Evolutionary conservation across 257 asterid species (phyloP), one percentile per base, ranked within the genome.

Genomic region (Dorcoceras hygrometricum): DNA sequence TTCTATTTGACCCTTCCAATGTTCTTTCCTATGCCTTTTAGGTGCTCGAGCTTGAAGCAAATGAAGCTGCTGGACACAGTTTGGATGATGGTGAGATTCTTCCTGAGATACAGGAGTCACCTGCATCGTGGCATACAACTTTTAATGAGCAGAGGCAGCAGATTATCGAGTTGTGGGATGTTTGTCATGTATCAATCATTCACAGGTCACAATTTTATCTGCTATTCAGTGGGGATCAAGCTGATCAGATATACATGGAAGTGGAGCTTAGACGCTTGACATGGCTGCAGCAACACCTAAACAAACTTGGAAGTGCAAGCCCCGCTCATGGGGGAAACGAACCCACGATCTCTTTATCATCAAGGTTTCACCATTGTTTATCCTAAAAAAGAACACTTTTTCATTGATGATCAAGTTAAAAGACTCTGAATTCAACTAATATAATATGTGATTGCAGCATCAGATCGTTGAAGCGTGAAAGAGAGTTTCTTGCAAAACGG

Each of bases 21-120:
- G 43, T 27, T 20, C 20, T 39, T 23, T 62, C 27, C 34, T 31
- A 43, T 68, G 48, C 48, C 26, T 70, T n/a, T 66, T 62, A 91
- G 96, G 98, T 91, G 73, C 96, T 91, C 78, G 96, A 91, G 80
- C 82, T 91, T 28, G 98, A 91, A 81, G 95, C 96, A 68, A 91
- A 91, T 77, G 98, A 91, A 77, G 95, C 83, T 26, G 90, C 96
- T 46, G 98, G 96, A 75, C 80, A 87, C 75, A 71, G 80, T 75
- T 39, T 91, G 80, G 96, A 87, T 72, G 85, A 87, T 23, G 83
- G 62, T 57, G 87, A 80, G 58, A 71, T 69, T 74, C 74, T 67
- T 27, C 70, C 75, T 23, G 87, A 83, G 75, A 81, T 81, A 36
- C 84, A 73, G 60, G 98, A 84, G 73, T 86, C 98, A 64, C 92